These are phyloP conservation scores for Periconia macrospinosa DNA, from an alignment of 2,329 filamentous ascomycete species.

Conservation along the genomic window DNA sequence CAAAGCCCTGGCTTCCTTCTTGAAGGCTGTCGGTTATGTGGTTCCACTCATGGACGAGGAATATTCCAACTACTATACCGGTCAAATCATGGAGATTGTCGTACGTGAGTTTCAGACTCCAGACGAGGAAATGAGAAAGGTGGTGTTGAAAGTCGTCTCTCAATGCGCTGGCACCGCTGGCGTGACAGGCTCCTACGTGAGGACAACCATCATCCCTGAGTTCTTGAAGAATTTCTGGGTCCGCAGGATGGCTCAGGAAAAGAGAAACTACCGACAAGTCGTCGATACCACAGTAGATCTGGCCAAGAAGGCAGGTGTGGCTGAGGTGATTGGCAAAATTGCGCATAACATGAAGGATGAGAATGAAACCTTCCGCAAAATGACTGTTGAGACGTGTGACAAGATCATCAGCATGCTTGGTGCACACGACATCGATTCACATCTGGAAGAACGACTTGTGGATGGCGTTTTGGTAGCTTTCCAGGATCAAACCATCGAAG, in stretches of 20 bases:
- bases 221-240: constrained; percentile 99
- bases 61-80: constrained; percentile 98
- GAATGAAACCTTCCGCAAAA: constrained; percentile 96
- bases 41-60: constrained; percentile 99
- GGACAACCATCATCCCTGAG: constrained; percentile 90
- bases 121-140: constrained; percentile 99
- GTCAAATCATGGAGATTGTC: constrained; percentile 98
- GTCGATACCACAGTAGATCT: constrained; percentile 98
- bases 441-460: constrained; percentile 89
- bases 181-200: constrained; percentile 91
- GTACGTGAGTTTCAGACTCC: constrained; percentile 94
- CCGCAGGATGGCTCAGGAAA: constrained; percentile 92
- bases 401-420: constrained; percentile 93
- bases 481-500: constrained; percentile 96
- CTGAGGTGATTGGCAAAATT: constrained; percentile 90
- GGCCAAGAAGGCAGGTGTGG: constrained; percentile 94
- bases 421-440: constrained; percentile 89
- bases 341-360: constrained; percentile 97
- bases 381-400: constrained; percentile 98
- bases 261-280: constrained; percentile 96
- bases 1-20: constrained; percentile 91
- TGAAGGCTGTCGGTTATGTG: constrained; percentile 97
- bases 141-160: constrained; percentile 94
- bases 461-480: constrained; percentile 95
- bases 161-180: constrained; percentile 94